Conservation (phyloP, 352 stramenopile species). For the Pythium plurisporium region DNA sequence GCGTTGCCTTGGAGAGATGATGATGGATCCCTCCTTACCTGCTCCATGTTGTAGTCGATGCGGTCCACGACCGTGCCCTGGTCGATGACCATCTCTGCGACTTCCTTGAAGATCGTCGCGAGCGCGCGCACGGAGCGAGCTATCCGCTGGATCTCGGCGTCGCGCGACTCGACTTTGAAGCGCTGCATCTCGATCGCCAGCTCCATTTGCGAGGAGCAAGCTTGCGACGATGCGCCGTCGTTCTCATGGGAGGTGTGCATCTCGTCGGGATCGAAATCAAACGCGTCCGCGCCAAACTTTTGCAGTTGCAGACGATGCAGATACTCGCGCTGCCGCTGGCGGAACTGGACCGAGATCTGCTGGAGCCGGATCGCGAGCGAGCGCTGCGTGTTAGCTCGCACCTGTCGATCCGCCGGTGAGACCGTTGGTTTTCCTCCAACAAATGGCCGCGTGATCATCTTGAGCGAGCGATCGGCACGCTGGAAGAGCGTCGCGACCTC, state of each 20-base stretch:
- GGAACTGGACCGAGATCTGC: constrained; percentile 58
- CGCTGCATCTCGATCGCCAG: constrained; percentile 28
- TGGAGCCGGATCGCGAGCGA: constrained; percentile 58
- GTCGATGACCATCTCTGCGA: constrained; percentile 80
- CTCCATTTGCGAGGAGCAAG: constrained; percentile 24
- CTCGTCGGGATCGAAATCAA: constrained; percentile 35
- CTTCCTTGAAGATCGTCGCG: constrained; percentile 73
- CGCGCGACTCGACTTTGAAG: constrained; percentile 53
- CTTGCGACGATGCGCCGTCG: background rate
- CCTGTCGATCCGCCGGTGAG: constrained; percentile 49
- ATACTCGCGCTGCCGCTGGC: constrained; percentile 66
- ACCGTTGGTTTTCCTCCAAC: constrained; percentile 37
- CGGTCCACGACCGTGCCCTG: constrained; percentile 79
- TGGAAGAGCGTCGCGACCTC: constrained; percentile 68
- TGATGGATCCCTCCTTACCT: too few species aligned
- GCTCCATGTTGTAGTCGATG: constrained; percentile 87
- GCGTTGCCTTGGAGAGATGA: too few species aligned
- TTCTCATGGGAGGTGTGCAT: background rate
- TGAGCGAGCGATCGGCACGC: constrained; percentile 56
- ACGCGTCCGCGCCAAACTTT: constrained; percentile 66
- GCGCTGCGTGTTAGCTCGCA: constrained; percentile 66
- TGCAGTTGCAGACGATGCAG: constrained; percentile 66
- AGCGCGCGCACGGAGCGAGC: constrained; percentile 61
- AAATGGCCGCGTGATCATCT: constrained; percentile 62
- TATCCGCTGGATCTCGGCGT: constrained; percentile 77